Base-by-base conservation (phyloP, 139 green algal species). In the Auxenochlorella protothecoides region DNA sequence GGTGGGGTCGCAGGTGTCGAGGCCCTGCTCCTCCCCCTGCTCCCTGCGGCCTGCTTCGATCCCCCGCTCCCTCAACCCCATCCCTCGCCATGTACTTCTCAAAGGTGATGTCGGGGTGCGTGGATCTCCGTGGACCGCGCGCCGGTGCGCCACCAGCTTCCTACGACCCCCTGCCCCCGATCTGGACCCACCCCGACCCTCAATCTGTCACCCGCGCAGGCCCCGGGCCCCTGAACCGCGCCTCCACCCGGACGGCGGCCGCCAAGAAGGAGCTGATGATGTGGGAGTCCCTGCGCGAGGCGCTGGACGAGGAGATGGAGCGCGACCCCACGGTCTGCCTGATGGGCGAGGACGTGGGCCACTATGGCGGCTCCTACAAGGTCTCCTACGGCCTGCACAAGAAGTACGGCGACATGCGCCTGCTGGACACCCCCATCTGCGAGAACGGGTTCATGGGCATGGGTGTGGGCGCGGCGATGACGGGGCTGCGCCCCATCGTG, bases 301-400 rank as follows among this genome's bases (percentile, higher is more conserved):
- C 84, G 3, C 76, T 86, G 13, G 92, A 97, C 69, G 92, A 97
- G 81, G 92, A 97, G 81, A 97, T 97, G 92, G 91, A 97, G 83
- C 65, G 83, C 5, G 92, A 97, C 77, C 90, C 92, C 14, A 90
- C 82, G 51, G 92, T 97, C 5, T 91, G 87, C 73, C 72, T 97
- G 3, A 94, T 97, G 83, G 91, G 92, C 44, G 92, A 97, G 85
- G 92, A 97, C 67, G 92, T 97, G 51, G 92, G 92, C 5, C 92
- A 97, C 85, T 97, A 97, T 70, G 92, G 92, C 27, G 92, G 92
- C 53, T 92, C 82, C 51, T 97, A 97, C 88, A 97, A 97, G 83
- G 78, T 83, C 53, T 90, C 89, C 5, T 91, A 92, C 64, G 92
- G 86, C 61, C 82, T 97, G 70, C 91, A 97, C 86, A 97, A 97